These are phyloP conservation scores for Phytophthora macrochlamydospora DNA, from an alignment of 352 stramenopile species.

Conservation along the genomic window DNA sequence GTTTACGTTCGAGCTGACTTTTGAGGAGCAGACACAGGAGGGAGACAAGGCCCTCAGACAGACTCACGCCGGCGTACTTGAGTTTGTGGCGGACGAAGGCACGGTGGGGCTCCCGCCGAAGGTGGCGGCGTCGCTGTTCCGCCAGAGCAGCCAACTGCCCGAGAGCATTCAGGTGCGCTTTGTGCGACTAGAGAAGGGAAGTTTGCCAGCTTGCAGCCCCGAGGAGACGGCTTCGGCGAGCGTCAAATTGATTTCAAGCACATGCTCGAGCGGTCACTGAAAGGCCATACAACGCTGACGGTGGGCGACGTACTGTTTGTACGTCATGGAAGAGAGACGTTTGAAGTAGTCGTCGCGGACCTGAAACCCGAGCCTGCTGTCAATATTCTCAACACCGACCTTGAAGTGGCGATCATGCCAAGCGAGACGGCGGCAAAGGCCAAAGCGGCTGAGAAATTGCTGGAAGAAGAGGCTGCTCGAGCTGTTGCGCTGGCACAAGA, in stretches of 20 bases:
- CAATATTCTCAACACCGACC: constrained; percentile 81
- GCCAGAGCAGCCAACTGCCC: constrained; percentile 23
- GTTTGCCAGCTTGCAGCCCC: constrained; percentile 73
- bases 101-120: constrained; percentile 81
- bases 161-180: constrained; percentile 64
- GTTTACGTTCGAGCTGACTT: constrained; percentile 84
- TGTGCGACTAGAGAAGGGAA: constrained; percentile 74
- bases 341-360: constrained; percentile 68
- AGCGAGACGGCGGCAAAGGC: constrained; percentile 56
- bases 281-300: constrained; percentile 78
- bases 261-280: constrained; percentile 76
- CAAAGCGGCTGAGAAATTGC: constrained; percentile 39
- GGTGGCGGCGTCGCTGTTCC: constrained; percentile 71
- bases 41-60: constrained; percentile 14
- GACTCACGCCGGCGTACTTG: constrained; percentile 79
- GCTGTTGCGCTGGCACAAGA: constrained; percentile 29
- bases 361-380: constrained; percentile 64
- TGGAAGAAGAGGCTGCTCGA: constrained; percentile 43
- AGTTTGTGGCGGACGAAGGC: constrained; percentile 82
- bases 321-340: constrained; percentile 76
- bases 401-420: constrained; percentile 81
- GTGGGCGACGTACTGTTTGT: constrained; percentile 80
- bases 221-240: constrained; percentile 68
- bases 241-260: constrained; percentile 85
- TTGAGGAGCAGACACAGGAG: constrained; percentile 5